A percentile compares a stretch with the other conserved stretches of the same genome.
These are phyloP conservation scores for Ammopiptanthus mongolicus DNA, from an alignment of 306 rosid genomes.

Conservation along the genomic window DNA sequence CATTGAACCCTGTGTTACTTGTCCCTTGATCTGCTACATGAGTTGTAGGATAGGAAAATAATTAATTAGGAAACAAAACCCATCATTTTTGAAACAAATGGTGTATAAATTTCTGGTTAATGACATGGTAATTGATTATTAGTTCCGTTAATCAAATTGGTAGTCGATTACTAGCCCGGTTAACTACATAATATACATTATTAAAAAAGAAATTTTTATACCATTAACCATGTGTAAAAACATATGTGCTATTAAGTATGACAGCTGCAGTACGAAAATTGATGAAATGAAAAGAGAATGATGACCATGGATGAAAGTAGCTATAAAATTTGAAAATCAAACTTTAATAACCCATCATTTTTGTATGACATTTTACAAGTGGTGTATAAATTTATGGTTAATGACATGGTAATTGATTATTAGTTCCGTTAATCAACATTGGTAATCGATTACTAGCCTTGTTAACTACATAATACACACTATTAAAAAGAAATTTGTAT, in stretches of 20 bases:
- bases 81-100: neutral
- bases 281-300: too few species aligned
- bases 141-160: too few species aligned
- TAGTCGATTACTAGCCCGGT: neutral
- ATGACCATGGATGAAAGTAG: too few species aligned
- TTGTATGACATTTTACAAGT: neutral
- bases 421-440: too few species aligned
- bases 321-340: too few species aligned
- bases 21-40: slow-evolving; percentile 24
- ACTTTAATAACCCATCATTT: neutral
- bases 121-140: too few species aligned
- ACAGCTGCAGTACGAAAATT: too few species aligned
- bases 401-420: too few species aligned
- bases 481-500: too few species aligned
- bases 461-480: neutral
- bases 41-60: neutral
- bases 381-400: neutral
- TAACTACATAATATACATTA: neutral
- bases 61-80: neutral
- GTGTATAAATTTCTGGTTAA: neutral
- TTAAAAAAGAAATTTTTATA: too few species aligned
- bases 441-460: neutral
- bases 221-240: neutral
- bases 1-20: neutral
- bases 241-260: too few species aligned